Evolutionary conservation across 306 rosid genomes (phyloP).

Genomic region (Herpetospermum pedunculosum): DNA sequence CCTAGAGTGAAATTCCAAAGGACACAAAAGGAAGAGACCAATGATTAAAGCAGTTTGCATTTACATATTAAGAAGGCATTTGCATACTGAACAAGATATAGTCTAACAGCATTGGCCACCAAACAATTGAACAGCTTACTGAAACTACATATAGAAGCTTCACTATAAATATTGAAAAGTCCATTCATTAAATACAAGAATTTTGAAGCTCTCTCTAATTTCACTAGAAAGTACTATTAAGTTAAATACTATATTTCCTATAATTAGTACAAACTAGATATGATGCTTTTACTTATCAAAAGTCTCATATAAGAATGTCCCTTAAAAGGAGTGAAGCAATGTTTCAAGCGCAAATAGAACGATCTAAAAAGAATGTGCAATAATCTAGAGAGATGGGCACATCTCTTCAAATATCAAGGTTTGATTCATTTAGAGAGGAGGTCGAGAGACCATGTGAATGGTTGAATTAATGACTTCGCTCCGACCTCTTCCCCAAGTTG

Average conservation of each 20-base stretch:
- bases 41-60: not conserved
- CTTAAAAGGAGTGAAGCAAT: not conserved
- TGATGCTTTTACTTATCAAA: not conserved
- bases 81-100: not conserved
- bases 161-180: not conserved
- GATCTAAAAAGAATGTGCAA: not conserved
- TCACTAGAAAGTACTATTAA: not conserved
- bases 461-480: not conserved
- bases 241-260: no score
- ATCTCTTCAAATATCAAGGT: not conserved
- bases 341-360: not conserved
- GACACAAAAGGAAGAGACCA: not conserved
- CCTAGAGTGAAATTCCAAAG: conserved; percentile 32
- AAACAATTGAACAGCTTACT: not conserved
- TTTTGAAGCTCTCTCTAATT: not conserved
- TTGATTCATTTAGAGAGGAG: not conserved
- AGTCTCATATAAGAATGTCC: not conserved
- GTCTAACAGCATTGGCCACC: not conserved
- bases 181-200: not conserved
- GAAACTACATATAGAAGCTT: not conserved
- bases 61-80: not conserved
- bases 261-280: not conserved
- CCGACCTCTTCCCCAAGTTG: not conserved
- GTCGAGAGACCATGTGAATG: not conserved
- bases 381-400: not conserved